Evolutionary conservation across 805 yeast species (phyloP).

Genomic region (Metschnikowia koreensis): DNA sequence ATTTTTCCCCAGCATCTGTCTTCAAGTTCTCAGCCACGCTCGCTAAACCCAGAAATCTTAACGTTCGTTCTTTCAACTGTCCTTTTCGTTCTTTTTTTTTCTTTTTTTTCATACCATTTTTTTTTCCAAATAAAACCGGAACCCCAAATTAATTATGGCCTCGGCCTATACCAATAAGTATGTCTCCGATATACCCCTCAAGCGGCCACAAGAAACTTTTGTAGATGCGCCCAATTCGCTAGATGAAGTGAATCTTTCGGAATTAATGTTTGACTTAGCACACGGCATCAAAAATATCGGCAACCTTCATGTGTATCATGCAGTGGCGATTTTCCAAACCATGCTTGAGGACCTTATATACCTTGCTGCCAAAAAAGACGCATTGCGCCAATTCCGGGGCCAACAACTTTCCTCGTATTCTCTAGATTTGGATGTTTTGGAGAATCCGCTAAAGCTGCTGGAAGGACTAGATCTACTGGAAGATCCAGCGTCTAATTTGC

Average conservation of each 20-base stretch:
- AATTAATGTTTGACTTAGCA: constrained; percentile 33
- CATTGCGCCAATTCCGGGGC: constrained; percentile 24
- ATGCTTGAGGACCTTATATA: constrained; percentile 33
- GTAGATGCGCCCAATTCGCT: constrained; percentile 37
- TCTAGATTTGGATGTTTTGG: constrained; percentile 13
- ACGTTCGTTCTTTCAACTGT: not conserved
- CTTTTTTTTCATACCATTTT: not conserved
- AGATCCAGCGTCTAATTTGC: too few relatives aligned
- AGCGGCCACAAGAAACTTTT: constrained; percentile 39
- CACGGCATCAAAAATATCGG: constrained; percentile 33
- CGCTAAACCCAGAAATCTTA: not conserved
- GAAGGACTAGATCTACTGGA: too few relatives aligned
- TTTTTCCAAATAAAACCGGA: not conserved
- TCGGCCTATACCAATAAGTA: constrained; percentile 13
- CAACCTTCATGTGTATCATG: constrained; percentile 35
- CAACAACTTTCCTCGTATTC: constrained; percentile 24
- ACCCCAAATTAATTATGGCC: not conserved
- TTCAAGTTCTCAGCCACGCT: not conserved
- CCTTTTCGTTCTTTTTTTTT: not conserved
- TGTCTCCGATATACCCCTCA: constrained; percentile 35
- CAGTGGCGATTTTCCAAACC: constrained; percentile 29
- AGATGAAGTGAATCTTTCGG: constrained; percentile 33
- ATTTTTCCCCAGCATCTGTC: not conserved
- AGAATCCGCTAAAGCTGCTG: not conserved
- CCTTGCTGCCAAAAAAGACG: constrained; percentile 25